A percentile compares a stretch with the other conserved stretches of the same genome.
Conservation (phyloP, 495 filamentous ascomycete species). For the Penicillium arizonense region DNA sequence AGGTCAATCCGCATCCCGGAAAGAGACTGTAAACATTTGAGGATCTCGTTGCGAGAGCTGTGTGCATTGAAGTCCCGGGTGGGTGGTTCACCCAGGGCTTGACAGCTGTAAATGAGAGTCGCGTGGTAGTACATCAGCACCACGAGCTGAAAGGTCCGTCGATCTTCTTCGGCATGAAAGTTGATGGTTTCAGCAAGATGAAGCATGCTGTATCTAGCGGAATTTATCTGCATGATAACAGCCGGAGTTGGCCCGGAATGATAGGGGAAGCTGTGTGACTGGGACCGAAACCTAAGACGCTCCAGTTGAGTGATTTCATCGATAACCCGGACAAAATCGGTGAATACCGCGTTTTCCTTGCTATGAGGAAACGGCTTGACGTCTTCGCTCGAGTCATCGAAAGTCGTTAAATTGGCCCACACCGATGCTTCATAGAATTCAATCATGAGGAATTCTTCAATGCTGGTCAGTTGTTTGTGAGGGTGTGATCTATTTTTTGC, state of each 20-base stretch:
- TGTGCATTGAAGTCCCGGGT: neutral
- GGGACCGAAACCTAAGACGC: constrained; percentile 1
- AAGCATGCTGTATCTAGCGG: constrained; percentile 10
- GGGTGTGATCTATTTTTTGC: neutral
- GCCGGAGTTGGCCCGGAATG: constrained; percentile 6
- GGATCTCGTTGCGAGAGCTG: constrained; percentile 19
- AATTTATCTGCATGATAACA: constrained; percentile 13
- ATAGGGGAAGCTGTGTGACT: neutral
- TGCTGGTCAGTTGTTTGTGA: constrained; percentile 5
- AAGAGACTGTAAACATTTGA: constrained; percentile 15
- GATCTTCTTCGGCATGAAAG: constrained; percentile 15
- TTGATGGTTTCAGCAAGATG: constrained; percentile 13
- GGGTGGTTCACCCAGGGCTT: constrained; percentile 9
- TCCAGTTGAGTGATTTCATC: constrained; percentile 15
- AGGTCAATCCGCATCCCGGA: constrained; percentile 12
- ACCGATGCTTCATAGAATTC: constrained; percentile 15
- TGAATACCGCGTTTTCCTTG: constrained; percentile 13
- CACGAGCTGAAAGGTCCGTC: constrained; percentile 16
- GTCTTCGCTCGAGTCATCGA: constrained; percentile 5
- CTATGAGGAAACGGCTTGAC: constrained; percentile 1
- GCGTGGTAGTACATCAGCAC: constrained; percentile 27
- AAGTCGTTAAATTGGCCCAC: constrained; percentile 14
- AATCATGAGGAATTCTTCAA: constrained; percentile 13
- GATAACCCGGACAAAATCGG: constrained; percentile 18
- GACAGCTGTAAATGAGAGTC: constrained; percentile 24